phyloP scores from a whole-genome alignment of 306 rosid species.

The Rubus idaeus region DNA sequence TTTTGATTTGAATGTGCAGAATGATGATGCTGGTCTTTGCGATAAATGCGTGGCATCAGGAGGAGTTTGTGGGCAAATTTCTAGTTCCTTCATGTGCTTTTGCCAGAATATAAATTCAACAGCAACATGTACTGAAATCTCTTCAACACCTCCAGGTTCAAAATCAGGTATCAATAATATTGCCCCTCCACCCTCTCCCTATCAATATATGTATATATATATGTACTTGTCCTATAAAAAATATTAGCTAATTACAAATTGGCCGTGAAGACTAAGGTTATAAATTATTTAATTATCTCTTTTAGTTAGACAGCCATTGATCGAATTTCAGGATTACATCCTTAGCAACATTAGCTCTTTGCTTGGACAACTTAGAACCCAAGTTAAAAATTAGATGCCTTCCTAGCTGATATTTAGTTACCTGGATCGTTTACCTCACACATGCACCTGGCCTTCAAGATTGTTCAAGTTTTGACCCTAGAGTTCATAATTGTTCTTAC shows the following conservation, averaged over 20 bases:
- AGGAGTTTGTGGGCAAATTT: neutral
- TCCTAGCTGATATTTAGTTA: neutral
- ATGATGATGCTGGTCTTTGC: neutral
- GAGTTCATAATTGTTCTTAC: too few species aligned
- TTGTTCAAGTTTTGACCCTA: neutral
- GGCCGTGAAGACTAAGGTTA: too few species aligned
- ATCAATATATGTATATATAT: too few species aligned
- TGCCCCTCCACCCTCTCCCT: neutral
- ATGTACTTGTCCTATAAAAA: too few species aligned
- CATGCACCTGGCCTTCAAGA: neutral
- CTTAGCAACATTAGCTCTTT: neutral
- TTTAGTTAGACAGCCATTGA: too few species aligned
- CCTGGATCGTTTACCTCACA: neutral
- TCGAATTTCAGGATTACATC: too few species aligned
- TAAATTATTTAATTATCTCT: too few species aligned
- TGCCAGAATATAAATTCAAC: neutral
- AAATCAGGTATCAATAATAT: neutral
- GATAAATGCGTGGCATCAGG: accelerated
- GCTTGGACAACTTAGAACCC: neutral
- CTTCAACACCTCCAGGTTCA: neutral
- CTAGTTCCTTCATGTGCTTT: neutral
- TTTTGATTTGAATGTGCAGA: neutral
- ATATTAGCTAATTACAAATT: too few species aligned
- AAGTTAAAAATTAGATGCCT: neutral
- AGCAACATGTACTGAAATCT: neutral